Base-by-base conservation (phyloP, 805 yeast genomes). In the Priceomyces castillae region DNA sequence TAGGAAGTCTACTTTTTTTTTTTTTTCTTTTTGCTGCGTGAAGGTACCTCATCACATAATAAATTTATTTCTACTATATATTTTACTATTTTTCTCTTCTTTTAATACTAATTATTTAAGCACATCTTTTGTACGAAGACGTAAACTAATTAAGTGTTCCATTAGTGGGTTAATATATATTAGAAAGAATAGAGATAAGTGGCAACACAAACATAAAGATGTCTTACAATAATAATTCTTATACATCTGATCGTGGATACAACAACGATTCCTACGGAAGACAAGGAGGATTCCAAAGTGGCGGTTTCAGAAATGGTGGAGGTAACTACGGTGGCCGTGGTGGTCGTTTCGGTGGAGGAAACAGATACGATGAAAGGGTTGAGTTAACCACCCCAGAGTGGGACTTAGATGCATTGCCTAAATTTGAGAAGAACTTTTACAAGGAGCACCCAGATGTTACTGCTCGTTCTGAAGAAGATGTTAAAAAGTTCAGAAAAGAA, bases 341-440 rank as follows among this genome's bases (percentile, higher is more conserved):
- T 41, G 64, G 70, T 42, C 66, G 74, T 41, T 59, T 61, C 42
- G 51, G 66, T 39, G 61, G 67, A 30, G 65, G 67, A 42, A 49
- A 57, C 37, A 54, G 64, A 37, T 74, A 69, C 59, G 68, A 71
- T 47, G 74, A 69, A 46, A 61, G 73, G 55, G 62, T 63, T 37
- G 74, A 74, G 58, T 73, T 89, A 59, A 67, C 74, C 51, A 78
- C 81, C 51, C 97, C 90, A 57, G 80, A 85, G 50, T 94, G 94
- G 88, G 94, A 87, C 65, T 53, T 79, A 42, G 84, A 78, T 47
- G 65, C 80, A 33, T 73, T 94, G 61, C 95, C 96, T 57, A 81
- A 82, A 61, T 94, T 94, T 62, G 97, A 90, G 70, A 94, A 94
- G 76, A 89, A 94, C 69, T 94, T 94, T 64, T 94, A 94, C 74